These are phyloP conservation scores for Eucalyptus curtisii DNA, from an alignment of 345 rosid species.

Conservation along the genomic window DNA sequence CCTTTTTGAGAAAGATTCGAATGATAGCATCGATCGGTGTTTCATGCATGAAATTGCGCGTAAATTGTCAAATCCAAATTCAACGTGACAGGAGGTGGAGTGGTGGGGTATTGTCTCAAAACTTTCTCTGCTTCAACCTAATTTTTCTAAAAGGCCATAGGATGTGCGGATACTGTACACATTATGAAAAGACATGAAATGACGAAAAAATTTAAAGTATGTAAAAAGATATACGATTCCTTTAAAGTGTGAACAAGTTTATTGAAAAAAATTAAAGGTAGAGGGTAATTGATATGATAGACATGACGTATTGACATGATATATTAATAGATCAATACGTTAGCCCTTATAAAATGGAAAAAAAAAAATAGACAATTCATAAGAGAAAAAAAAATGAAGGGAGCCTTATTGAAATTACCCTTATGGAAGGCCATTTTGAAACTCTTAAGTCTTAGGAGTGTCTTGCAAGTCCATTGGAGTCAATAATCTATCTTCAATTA, in stretches of 20 bases:
- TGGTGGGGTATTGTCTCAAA: neutral
- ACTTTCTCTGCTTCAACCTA: neutral
- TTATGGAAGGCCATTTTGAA: neutral
- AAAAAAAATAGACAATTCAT: neutral
- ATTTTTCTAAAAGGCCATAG: neutral
- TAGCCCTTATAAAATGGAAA: fast-evolving
- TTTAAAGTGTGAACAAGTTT: neutral
- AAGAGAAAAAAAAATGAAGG: neutral
- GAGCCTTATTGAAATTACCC: neutral
- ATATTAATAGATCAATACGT: too few species aligned
- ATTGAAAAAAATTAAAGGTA: too few species aligned
- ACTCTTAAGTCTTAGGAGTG: neutral
- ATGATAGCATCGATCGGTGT: fast-evolving
- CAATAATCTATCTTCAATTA: neutral
- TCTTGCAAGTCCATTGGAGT: neutral
- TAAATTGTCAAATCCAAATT: neutral
- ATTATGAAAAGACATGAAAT: neutral
- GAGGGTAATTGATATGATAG: neutral
- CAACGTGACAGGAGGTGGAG: neutral
- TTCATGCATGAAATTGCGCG: neutral
- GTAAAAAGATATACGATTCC: neutral
- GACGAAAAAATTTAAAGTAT: neutral
- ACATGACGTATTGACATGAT: neutral
- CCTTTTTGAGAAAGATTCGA: neutral
- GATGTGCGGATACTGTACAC: neutral